A percentile compares a stretch with the other conserved stretches of the same genome.
Conservation (phyloP, 108 stramenopile genomes). For the Ochromonas danica region DNA sequence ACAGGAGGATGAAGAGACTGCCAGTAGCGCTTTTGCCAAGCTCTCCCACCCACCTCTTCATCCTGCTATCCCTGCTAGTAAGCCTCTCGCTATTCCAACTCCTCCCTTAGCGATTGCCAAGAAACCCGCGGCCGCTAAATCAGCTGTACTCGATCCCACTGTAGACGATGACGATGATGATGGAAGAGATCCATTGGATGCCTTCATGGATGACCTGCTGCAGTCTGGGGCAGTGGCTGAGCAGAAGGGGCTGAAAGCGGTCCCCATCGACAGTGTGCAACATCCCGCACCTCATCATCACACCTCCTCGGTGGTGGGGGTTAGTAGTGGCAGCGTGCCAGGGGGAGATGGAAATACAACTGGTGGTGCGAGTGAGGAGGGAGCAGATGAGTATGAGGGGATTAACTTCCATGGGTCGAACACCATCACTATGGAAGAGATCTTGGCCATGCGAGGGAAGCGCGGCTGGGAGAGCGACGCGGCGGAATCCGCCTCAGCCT, state of each 20-base stretch:
- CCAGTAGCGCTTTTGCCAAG: no score
- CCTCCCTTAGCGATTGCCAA: no score
- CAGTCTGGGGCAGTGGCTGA: slow-evolving; percentile 19
- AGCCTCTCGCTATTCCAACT: no score
- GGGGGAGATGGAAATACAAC: neutral
- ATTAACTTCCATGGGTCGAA: slow-evolving; percentile 35
- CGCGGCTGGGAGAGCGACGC: slow-evolving; percentile 21
- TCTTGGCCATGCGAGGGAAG: slow-evolving; percentile 36
- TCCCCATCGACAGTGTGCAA: no score
- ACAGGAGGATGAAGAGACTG: no score
- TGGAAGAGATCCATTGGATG: slow-evolving; percentile 52
- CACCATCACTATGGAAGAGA: slow-evolving; percentile 48
- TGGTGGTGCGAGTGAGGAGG: neutral
- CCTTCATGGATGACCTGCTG: slow-evolving; percentile 50
- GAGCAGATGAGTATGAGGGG: neutral
- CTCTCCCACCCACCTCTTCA: no score
- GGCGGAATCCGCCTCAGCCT: neutral
- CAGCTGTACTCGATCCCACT: neutral
- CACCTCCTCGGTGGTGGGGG: no score
- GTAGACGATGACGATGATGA: neutral
- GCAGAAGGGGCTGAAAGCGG: slow-evolving; percentile 34
- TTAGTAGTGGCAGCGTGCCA: neutral
- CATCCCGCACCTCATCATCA: no score
- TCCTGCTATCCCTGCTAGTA: no score
- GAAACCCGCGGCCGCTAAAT: no score